A percentile compares a stretch with the other conserved stretches of the same genome.
Evolutionary conservation across 169 alveolate genomes (phyloP).

Genomic region (Plasmodium knowlesi): DNA sequence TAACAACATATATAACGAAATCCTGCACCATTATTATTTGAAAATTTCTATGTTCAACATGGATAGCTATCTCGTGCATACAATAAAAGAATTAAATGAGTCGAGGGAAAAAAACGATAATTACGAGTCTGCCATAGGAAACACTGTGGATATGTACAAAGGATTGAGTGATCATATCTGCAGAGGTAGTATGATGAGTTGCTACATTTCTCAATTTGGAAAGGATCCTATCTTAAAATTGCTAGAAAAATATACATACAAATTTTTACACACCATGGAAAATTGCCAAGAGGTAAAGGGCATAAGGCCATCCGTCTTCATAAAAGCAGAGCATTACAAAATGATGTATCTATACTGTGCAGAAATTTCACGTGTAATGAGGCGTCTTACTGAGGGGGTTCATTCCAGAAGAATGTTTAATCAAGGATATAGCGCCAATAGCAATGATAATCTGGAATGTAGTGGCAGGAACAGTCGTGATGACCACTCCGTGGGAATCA

Average conservation of each 20-base stretch:
- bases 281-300: neutral
- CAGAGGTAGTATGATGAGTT: neutral
- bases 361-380: neutral
- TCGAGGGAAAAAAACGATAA: neutral
- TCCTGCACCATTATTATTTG: slow-evolving; percentile 32
- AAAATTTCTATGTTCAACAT: slow-evolving; percentile 47
- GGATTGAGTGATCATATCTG: neutral
- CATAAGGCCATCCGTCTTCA: neutral
- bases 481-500: neutral
- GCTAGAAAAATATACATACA: slow-evolving; percentile 37
- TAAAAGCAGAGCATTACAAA: slow-evolving; percentile 49
- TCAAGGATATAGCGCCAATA: neutral
- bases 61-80: slow-evolving; percentile 19
- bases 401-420: neutral
- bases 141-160: slow-evolving; percentile 10
- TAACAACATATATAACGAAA: slow-evolving; percentile 55
- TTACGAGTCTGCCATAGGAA: neutral
- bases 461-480: neutral
- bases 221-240: slow-evolving; percentile 24
- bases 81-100: neutral
- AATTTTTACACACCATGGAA: slow-evolving; percentile 3
- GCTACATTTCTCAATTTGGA: neutral
- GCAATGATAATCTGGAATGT: neutral
- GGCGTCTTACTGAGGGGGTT: neutral
- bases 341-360: neutral